Conservation (phyloP, 2,329 filamentous ascomycete genomes). For the Colletotrichum scovillei region DNA sequence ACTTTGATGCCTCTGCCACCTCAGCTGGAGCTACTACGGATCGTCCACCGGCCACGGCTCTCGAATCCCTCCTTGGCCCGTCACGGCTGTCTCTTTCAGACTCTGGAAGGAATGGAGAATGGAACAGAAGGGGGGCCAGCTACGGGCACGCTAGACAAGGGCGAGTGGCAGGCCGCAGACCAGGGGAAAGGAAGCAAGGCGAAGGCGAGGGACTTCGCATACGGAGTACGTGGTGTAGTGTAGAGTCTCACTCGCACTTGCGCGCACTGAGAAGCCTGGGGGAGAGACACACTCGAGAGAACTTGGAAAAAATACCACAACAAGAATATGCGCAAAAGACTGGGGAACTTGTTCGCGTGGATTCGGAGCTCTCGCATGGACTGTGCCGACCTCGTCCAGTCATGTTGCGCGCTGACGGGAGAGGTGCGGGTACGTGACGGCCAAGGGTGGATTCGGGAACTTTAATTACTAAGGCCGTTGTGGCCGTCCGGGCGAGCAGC, state of each 20-base stretch:
- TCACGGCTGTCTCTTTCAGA: neutral
- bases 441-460: conserved; percentile 35
- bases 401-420: neutral
- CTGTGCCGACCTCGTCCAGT: neutral
- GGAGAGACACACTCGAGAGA: neutral
- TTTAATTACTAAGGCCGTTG: conserved; percentile 33
- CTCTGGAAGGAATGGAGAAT: conserved; percentile 31
- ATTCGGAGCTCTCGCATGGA: conserved; percentile 34
- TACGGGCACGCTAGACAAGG: conserved; percentile 26
- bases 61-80: neutral
- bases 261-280: neutral
- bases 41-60: conserved; percentile 6
- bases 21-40: neutral
- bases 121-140: conserved; percentile 19
- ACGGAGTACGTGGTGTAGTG: too few relatives aligned
- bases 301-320: neutral
- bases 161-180: conserved; percentile 7
- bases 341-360: conserved; percentile 35
- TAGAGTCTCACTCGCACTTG: neutral
- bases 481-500: neutral
- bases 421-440: neutral
- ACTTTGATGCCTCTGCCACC: neutral
- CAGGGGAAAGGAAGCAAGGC: neutral
- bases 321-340: conserved; percentile 1
- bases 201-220: neutral